Evolutionary conservation across 2,329 filamentous ascomycete genomes (phyloP).

Genomic region (Ophiosphaerella korrae): DNA sequence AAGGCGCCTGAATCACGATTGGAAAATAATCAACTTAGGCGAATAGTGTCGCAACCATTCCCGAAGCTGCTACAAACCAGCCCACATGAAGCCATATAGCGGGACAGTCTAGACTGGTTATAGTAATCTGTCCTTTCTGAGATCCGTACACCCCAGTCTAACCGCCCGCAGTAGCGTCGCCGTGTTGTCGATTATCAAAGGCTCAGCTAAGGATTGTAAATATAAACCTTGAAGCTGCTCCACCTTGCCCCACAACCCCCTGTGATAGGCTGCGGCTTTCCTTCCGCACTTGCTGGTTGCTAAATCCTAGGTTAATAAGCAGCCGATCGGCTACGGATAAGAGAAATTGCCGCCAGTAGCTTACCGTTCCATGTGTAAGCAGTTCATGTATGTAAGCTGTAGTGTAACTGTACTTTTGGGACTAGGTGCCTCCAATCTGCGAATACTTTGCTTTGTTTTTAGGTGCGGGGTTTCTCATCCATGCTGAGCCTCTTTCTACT

Average conservation of each 20-base stretch:
- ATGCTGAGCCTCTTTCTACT: neutral
- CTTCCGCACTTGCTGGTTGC: too few relatives aligned
- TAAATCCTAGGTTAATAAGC: too few relatives aligned
- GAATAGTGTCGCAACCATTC: neutral
- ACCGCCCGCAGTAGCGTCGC: conserved; percentile 11
- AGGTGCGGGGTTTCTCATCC: neutral
- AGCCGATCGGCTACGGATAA: neutral
- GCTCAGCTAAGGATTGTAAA: conserved; percentile 20
- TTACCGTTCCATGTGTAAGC: conserved; percentile 24
- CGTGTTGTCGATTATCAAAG: conserved; percentile 13
- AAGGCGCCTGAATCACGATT: too few relatives aligned
- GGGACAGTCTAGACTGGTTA: neutral
- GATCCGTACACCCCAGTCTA: neutral
- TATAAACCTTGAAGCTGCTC: neutral
- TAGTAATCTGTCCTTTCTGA: conserved; percentile 1
- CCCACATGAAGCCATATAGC: neutral
- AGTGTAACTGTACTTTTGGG: too few relatives aligned
- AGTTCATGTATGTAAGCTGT: neutral
- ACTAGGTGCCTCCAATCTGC: too few relatives aligned
- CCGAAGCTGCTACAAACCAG: neutral
- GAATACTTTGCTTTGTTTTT: too few relatives aligned
- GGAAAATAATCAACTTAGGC: neutral
- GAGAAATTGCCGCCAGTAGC: conserved; percentile 5
- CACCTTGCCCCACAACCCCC: neutral
- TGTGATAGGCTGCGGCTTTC: too few relatives aligned